Conservation (phyloP, 768 basidiomycete genomes). For the Panellus pusillus region DNA sequence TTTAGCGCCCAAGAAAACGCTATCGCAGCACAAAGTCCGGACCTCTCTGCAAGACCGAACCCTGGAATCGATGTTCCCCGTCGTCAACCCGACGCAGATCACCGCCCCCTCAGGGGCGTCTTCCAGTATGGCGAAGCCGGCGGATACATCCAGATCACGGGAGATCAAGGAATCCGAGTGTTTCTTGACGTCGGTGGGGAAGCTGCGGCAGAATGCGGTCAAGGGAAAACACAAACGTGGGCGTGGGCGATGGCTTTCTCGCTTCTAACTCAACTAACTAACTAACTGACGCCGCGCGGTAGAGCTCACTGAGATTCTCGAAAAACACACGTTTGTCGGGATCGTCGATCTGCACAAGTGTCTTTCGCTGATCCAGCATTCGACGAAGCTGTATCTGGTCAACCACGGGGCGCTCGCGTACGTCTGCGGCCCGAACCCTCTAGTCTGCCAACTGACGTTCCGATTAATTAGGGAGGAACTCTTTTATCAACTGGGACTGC, state of each 20-base stretch:
- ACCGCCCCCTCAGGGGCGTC: slow-evolving; percentile 17
- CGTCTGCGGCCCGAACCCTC: slow-evolving; percentile 41
- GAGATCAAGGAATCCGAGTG: slow-evolving; percentile 78
- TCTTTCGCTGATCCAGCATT: slow-evolving; percentile 82
- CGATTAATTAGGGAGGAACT: slow-evolving; percentile 30
- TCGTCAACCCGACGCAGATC: slow-evolving; percentile 53
- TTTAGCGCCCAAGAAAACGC: slow-evolving; percentile 47
- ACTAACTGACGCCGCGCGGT: background rate
- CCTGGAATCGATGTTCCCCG: slow-evolving; percentile 91
- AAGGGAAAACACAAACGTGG: slow-evolving; percentile 71
- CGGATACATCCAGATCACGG: slow-evolving; percentile 32
- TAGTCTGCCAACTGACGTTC: background rate
- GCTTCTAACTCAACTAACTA: background rate
- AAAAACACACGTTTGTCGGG: slow-evolving; percentile 90
- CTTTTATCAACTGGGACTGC: slow-evolving; percentile 90
- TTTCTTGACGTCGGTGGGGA: slow-evolving; percentile 69
- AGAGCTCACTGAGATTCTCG: slow-evolving; percentile 84
- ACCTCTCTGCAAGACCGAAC: slow-evolving; percentile 87
- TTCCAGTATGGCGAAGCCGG: slow-evolving; percentile 19
- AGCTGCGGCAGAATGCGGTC: slow-evolving; percentile 56
- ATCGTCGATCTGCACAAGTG: slow-evolving; percentile 76
- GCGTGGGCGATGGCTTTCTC: too few relatives aligned
- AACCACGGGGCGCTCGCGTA: slow-evolving; percentile 85
- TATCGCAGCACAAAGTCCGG: slow-evolving; percentile 89
- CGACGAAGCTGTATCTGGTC: slow-evolving; percentile 86